A percentile compares a stretch with the other conserved stretches of the same genome.
Evolutionary conservation across 2,329 filamentous ascomycete genomes (phyloP).

Genomic region (Alternaria dauci): DNA sequence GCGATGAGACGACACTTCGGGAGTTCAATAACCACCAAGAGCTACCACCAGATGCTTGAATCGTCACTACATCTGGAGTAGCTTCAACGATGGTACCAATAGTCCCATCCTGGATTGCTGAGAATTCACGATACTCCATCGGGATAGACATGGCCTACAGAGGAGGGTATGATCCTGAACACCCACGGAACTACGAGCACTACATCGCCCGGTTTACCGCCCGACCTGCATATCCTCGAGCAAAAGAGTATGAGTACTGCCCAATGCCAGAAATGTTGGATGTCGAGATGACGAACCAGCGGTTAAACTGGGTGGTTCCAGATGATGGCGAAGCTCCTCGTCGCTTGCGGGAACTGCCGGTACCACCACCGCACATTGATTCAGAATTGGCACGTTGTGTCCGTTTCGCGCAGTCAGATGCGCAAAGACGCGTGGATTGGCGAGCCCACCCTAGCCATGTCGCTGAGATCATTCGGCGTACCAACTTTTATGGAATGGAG

Average conservation of each 20-base stretch:
- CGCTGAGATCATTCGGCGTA: constrained; percentile 7
- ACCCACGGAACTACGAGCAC: background rate
- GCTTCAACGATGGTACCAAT: background rate
- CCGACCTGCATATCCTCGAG: background rate
- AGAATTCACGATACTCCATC: background rate
- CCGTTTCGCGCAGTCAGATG: constrained; percentile 12
- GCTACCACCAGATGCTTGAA: background rate
- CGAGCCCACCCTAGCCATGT: constrained; percentile 8
- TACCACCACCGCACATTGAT: background rate
- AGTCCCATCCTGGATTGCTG: background rate
- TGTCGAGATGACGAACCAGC: background rate
- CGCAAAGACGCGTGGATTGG: constrained; percentile 6
- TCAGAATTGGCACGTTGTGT: constrained; percentile 12
- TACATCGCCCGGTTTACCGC: background rate
- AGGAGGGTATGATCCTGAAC: background rate
- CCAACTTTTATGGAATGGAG: constrained; percentile 8
- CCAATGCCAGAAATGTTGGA: background rate
- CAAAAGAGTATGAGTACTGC: background rate
- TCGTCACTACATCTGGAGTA: background rate
- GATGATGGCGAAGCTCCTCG: background rate
- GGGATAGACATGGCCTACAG: background rate
- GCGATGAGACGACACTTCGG: background rate
- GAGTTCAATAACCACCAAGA: background rate
- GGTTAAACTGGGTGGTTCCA: background rate
- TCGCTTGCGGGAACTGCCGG: background rate